Evolutionary conservation across 768 basidiomycete genomes (phyloP), one percentile per base, ranked within the genome.

Genomic region (Suillus variegatus): DNA sequence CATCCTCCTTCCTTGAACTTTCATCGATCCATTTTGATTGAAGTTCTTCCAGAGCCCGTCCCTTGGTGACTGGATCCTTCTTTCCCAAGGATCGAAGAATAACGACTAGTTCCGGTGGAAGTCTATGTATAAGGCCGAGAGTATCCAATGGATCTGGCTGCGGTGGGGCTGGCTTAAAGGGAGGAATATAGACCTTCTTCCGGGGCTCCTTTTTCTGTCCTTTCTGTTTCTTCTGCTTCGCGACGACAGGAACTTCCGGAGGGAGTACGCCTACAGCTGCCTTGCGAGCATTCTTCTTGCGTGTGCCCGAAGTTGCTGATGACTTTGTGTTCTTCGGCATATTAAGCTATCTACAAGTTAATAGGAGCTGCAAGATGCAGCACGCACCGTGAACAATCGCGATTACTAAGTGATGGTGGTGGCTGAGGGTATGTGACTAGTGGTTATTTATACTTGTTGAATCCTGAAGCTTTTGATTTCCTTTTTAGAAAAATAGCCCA

Each of bases 251-350:
- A 18, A 76, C 64, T 8, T 79, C 74, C 20, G 81, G 80, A 47
- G 82, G 80, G 41, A 75, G 69, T 25, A 70, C 22, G 65, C 72
- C 62, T 54, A 76, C 80, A 18, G 81, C 81, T 1, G 87, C 84
- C 73, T 92, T 95, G 66, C 90, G 87, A 18, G 92, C 92, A 74
- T 97, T 93, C 77, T 97, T 99, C 82, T 97, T 97, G 66, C 95
- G 87, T 10, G 96, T 98, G 6, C 80, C 93, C 1, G 93, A 88
- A 0, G 88, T 83, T 28, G 95, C 94, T 5, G 94, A 96, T 4
- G 91, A 92, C 73, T 92, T 94, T 62, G 75, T 72, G 12, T 77
- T 70, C 68, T 86, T 86, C 22, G 67, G 68, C 83, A 85, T 84
- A 64, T 66, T 46, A n/a, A 25, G 44, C 6, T 41, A 44, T 47